Percentiles rank a stretch among this genome's conserved stretches.
Conservation (phyloP, 306 rosid genomes). For the Glycine tomentella region DNA sequence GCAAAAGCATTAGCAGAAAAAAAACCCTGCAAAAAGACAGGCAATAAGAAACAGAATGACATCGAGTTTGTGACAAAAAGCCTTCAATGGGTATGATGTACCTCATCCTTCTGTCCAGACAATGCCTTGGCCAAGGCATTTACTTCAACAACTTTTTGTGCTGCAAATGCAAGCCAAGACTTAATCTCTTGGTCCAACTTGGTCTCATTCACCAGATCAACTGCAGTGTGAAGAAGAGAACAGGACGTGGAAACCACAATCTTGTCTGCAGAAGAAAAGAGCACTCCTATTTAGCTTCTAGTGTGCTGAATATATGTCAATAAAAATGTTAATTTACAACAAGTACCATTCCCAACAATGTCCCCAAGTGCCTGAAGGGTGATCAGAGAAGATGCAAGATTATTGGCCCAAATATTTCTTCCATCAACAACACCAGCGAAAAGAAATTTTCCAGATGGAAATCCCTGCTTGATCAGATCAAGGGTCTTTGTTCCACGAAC, state of each 20-base stretch:
- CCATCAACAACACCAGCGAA: no score
- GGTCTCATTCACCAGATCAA: no score
- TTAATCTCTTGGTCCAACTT: constrained; percentile 43
- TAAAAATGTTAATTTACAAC: not conserved
- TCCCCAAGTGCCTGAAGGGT: constrained; percentile 60
- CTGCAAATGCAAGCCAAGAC: constrained; percentile 92
- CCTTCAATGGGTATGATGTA: constrained; percentile 13
- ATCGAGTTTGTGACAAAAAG: constrained; percentile 3
- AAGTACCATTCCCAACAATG: constrained; percentile 76
- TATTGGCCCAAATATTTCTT: no score
- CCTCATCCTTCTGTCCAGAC: constrained; percentile 73
- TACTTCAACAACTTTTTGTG: constrained; percentile 87
- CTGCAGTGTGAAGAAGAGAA: no score
- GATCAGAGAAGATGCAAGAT: no score
- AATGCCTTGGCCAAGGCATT: constrained; percentile 85
- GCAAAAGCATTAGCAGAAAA: constrained; percentile 75
- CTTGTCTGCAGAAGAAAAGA: no score
- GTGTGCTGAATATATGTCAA: not conserved
- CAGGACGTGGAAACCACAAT: no score
- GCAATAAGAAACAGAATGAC: constrained; percentile 34
- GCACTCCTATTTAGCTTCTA: constrained; percentile 45
- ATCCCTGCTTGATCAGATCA: no score
- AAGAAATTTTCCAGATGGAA: no score
- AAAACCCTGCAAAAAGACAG: constrained; percentile 61
- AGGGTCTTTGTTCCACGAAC: no score